Evolutionary conservation across 495 filamentous ascomycete species (phyloP).

Genomic region (Sabuloglossum arenarium): DNA sequence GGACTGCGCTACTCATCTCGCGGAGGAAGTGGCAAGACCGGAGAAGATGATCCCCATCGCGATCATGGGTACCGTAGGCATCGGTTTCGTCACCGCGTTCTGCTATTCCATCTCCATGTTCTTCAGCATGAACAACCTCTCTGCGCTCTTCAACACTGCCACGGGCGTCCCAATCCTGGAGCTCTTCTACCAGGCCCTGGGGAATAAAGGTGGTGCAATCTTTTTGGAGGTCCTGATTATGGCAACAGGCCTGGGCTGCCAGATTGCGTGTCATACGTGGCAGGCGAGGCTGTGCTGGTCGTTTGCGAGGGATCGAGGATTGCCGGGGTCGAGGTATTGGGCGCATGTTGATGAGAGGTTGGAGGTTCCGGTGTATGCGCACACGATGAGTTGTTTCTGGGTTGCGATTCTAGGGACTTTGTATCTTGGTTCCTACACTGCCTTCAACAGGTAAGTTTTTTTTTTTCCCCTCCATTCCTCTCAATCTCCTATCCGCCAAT

Average conservation of each 20-base stretch:
- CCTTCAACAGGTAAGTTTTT: slow-evolving; percentile 28
- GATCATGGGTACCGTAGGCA: slow-evolving; percentile 36
- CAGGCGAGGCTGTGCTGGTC: slow-evolving; percentile 38
- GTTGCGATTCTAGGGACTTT: slow-evolving; percentile 30
- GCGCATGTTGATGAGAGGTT: slow-evolving; percentile 26
- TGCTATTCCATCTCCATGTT: slow-evolving; percentile 35
- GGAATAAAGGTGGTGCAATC: slow-evolving; percentile 30
- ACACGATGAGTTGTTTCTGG: slow-evolving; percentile 26
- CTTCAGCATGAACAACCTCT: slow-evolving; percentile 33
- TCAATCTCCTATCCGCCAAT: too few relatives aligned
- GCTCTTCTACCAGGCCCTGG: slow-evolving; percentile 33
- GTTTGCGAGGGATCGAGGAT: slow-evolving; percentile 35
- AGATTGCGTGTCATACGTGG: slow-evolving; percentile 34
- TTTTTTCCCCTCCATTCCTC: background rate
- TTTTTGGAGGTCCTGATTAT: slow-evolving; percentile 32
- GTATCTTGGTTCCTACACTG: slow-evolving; percentile 30
- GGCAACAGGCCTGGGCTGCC: slow-evolving; percentile 32
- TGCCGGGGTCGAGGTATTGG: slow-evolving; percentile 27
- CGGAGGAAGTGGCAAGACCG: slow-evolving; percentile 35
- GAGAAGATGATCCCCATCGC: slow-evolving; percentile 28
- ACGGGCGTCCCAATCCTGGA: slow-evolving; percentile 36
- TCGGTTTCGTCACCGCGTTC: slow-evolving; percentile 37
- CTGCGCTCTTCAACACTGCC: slow-evolving; percentile 21
- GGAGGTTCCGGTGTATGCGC: slow-evolving; percentile 32
- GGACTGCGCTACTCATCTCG: slow-evolving; percentile 39